A percentile compares a stretch with the other conserved stretches of the same genome.
These are phyloP conservation scores for Phytophthora sansomeana DNA, from an alignment of 352 stramenopile genomes.

Conservation along the genomic window DNA sequence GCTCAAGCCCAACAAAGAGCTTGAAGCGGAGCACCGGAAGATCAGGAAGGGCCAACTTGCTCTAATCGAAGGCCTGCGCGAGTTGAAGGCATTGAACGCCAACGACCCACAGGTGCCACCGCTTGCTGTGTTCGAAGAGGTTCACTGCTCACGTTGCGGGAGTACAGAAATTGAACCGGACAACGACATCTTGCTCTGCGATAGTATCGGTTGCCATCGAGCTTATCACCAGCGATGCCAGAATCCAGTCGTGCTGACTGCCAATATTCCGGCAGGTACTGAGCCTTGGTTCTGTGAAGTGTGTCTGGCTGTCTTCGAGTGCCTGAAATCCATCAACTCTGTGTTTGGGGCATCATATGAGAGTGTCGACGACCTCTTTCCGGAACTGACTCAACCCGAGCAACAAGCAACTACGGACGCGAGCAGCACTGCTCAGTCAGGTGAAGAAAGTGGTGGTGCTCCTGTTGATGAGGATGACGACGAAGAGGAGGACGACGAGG, in stretches of 20 bases:
- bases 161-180: constrained; percentile 66
- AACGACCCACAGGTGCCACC: constrained; percentile 64
- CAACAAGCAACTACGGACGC: constrained; percentile 29
- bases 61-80: constrained; percentile 52
- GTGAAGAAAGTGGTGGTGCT: constrained; percentile 21
- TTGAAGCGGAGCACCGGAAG: constrained; percentile 60
- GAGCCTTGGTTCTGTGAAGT: constrained; percentile 87
- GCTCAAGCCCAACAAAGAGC: constrained; percentile 81
- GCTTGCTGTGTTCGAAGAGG: constrained; percentile 57
- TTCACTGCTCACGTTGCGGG: constrained; percentile 81
- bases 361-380: constrained; percentile 57
- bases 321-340: constrained; percentile 82
- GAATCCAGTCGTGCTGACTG: constrained; percentile 59
- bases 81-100: constrained; percentile 49
- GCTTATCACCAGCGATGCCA: constrained; percentile 88
- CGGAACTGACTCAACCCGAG: constrained; percentile 50
- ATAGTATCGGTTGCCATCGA: constrained; percentile 74
- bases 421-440: constrained; percentile 31
- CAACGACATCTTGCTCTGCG: constrained; percentile 89
- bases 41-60: constrained; percentile 62
- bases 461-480: constrained; percentile 45
- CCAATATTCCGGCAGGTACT: constrained; percentile 67
- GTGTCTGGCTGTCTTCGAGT: constrained; percentile 81
- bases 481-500: constrained; percentile 64
- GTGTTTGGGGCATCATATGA: constrained; percentile 80